Conservation (phyloP, 2,329 filamentous ascomycete species). For the Claviceps sp. region DNA sequence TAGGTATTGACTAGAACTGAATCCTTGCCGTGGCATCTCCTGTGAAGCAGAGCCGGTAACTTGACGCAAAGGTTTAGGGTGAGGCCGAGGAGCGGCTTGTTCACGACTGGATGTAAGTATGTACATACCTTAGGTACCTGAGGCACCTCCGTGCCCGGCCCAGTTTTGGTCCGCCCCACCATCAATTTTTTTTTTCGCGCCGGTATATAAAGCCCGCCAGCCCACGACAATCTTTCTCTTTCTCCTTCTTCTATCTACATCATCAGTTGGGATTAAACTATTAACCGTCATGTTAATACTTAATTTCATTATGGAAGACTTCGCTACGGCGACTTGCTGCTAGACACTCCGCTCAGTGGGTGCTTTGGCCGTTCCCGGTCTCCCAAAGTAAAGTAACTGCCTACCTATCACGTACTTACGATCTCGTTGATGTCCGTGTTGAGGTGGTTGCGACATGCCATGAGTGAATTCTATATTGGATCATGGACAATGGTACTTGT, state of each 20-base stretch:
- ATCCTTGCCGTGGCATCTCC: no score
- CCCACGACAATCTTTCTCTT: slow-evolving; percentile 2
- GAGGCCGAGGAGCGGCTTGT: no score
- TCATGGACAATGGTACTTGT: neutral
- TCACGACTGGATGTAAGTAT: no score
- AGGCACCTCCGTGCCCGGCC: neutral
- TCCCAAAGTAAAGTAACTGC: slow-evolving; percentile 33
- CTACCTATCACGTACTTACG: slow-evolving; percentile 29
- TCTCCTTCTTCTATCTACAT: slow-evolving; percentile 23
- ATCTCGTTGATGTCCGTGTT: slow-evolving; percentile 32
- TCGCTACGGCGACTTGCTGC: slow-evolving; percentile 42
- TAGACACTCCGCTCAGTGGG: slow-evolving; percentile 33
- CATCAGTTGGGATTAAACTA: slow-evolving; percentile 32
- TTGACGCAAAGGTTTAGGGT: no score
- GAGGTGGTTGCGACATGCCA: slow-evolving; percentile 35
- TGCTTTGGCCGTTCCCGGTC: slow-evolving; percentile 44
- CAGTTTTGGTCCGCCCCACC: neutral
- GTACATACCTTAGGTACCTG: no score
- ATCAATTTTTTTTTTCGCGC: neutral
- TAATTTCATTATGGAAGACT: slow-evolving; percentile 32
- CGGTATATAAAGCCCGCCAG: slow-evolving; percentile 9
- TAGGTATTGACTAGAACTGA: no score
- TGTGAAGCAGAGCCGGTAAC: no score
- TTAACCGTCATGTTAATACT: slow-evolving; percentile 38
- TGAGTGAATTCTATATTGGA: neutral